A percentile compares a stretch with the other conserved stretches of the same genome.
These are phyloP conservation scores for Klebsormidium nitens DNA, from an alignment of 139 green algal species.

Conservation along the genomic window DNA sequence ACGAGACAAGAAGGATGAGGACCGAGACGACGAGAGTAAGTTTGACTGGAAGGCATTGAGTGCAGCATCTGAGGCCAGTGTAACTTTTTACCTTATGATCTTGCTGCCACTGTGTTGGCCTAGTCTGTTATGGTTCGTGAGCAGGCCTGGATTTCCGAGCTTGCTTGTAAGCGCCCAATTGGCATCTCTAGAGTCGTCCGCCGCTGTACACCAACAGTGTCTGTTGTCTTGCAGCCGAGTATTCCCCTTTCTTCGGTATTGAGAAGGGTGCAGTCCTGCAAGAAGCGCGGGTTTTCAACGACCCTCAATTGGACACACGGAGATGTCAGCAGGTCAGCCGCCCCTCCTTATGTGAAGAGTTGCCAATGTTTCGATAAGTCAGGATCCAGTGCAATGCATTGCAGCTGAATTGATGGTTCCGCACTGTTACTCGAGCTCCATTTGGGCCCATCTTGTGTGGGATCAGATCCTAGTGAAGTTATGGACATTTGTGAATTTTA, in stretches of 20 bases:
- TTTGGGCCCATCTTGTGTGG: no score
- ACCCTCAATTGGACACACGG: slow-evolving; percentile 85
- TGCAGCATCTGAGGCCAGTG: not conserved
- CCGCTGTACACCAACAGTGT: not conserved
- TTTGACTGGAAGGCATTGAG: not conserved
- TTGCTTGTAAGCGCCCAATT: not conserved
- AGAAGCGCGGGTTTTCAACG: slow-evolving; percentile 92
- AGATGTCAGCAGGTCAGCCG: slow-evolving; percentile 79
- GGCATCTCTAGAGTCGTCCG: not conserved
- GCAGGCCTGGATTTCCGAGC: not conserved
- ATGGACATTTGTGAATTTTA: no score
- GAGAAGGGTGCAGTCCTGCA: slow-evolving; percentile 98
- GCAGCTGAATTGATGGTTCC: not conserved
- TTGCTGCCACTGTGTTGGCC: not conserved
- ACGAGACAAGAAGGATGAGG: slow-evolving; percentile 76
- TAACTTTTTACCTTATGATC: slow-evolving; percentile 3
- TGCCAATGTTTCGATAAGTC: not conserved
- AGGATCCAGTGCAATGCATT: not conserved
- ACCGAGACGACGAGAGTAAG: slow-evolving; percentile 87
- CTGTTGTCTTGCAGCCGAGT: slow-evolving; percentile 59
- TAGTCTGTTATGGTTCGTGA: slow-evolving; percentile 9
- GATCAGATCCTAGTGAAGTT: no score
- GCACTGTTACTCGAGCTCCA: not conserved
- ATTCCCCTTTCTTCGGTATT: slow-evolving; percentile 98
- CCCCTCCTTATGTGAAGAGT: not conserved